Evolutionary conservation across 192 early-diverging fungal genomes (phyloP), one percentile per base, ranked within the genome.

Genomic region (Funneliformis mosseae): DNA sequence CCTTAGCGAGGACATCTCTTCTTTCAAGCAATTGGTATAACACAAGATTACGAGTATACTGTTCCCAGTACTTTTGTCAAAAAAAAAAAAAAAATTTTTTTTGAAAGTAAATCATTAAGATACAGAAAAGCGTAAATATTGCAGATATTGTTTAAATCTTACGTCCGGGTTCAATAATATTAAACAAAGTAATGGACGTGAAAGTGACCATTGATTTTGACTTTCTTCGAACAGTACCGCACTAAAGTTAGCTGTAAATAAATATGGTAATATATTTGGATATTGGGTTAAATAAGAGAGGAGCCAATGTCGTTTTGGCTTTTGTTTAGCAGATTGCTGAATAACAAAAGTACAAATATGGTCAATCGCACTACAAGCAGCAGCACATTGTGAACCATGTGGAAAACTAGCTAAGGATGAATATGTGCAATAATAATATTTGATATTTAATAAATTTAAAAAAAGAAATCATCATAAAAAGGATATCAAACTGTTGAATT

Each of bases 141-240:
- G 43, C 45, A 33, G 10, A 50, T 5, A 38, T 11, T n/a, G n/a
- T 43, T 14, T 2, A 7, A 77, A 77, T 67, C 85, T 59, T 83
- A 86, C 85, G 12, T 93, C 92, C 77, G 88, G 91, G 77, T 94
- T 91, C 64, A 97, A 86, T 67, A 96, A 83, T 16, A 96, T 91
- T 67, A 97, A 79, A 8, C 91, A 91, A 80, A 96, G 87, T 67
- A 97, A 86, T 12, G 96, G 95, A 23, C 95, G 83, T 61, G 93
- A 93, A 39, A 97, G 85, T 43, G 91, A 90, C 95, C 95, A 97
- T 80, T 94, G 90, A 78, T 94, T 95, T 41, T 88, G 87, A 8
- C 89, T 83, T 74, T 96, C 94, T 76, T 97, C 96, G 80, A 97
- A 94, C 33, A 95, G 80, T 21, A 96, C 86, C 21, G 91, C 88